phyloP scores from a whole-genome alignment of 2,329 filamentous ascomycete genomes.

The Magnaporthales sp. region DNA sequence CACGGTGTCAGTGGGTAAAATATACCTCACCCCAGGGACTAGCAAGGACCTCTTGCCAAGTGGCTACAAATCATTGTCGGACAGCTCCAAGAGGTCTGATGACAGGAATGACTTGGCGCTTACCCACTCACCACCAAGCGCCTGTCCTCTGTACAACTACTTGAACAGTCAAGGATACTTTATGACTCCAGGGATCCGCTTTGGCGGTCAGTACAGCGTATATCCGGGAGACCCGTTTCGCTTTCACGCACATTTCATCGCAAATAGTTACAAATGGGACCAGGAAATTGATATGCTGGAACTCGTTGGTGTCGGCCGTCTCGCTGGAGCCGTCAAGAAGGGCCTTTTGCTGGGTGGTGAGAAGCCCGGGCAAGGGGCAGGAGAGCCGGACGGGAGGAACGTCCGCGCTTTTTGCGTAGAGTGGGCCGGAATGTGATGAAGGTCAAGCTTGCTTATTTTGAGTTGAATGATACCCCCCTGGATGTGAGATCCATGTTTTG shows the following conservation, averaged over 20 bases:
- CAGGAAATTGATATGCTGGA: constrained; percentile 78
- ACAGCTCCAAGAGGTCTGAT: constrained; percentile 6
- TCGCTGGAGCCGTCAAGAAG: constrained; percentile 96
- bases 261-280: constrained; percentile 78
- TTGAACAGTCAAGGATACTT: constrained; percentile 75
- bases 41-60: constrained; percentile 22
- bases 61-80: neutral
- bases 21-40: constrained; percentile 31
- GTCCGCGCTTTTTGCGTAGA: constrained; percentile 78
- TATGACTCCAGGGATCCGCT: constrained; percentile 84
- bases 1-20: neutral
- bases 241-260: constrained; percentile 92
- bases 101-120: neutral
- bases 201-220: constrained; percentile 88
- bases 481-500: too few species aligned
- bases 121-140: constrained; percentile 28
- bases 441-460: neutral
- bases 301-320: constrained; percentile 73
- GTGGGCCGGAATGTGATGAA: constrained; percentile 80
- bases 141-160: constrained; percentile 71
- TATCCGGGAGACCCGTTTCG: constrained; percentile 92
- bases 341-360: constrained; percentile 78
- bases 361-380: constrained; percentile 19
- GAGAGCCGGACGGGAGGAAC: neutral
- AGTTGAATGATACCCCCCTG: constrained; percentile 1